Evolutionary conservation across 768 basidiomycete species (phyloP).

Genomic region (Boletus rex-veris): DNA sequence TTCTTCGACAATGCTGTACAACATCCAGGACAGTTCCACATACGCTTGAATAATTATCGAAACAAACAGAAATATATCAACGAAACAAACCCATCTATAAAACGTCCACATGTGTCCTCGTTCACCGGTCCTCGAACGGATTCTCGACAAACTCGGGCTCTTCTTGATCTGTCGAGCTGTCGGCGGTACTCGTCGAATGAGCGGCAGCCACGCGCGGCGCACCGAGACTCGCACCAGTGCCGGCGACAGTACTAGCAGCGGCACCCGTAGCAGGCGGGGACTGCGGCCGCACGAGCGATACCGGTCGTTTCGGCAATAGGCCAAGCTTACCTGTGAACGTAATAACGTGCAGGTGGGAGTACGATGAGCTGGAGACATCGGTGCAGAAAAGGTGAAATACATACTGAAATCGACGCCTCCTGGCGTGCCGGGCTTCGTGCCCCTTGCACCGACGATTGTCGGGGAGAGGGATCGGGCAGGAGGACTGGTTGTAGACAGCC

Average conservation of each 20-base stretch:
- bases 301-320: constrained; percentile 70
- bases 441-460: neutral
- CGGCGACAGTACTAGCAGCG: neutral
- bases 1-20: too few relatives aligned
- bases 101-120: neutral
- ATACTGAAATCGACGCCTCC: constrained; percentile 33
- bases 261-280: constrained; percentile 24
- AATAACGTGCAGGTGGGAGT: neutral
- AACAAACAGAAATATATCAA: too few relatives aligned
- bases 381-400: constrained; percentile 1
- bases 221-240: neutral
- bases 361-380: neutral
- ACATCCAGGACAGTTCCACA: too few relatives aligned
- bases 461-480: constrained; percentile 12
- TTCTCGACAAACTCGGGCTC: constrained; percentile 74
- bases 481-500: neutral
- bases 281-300: constrained; percentile 45
- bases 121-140: constrained; percentile 59
- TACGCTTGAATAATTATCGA: too few relatives aligned
- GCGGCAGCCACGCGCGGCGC: constrained; percentile 7
- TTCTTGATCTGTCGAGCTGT: constrained; percentile 38
- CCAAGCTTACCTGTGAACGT: constrained; percentile 55
- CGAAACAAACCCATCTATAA: too few relatives aligned
- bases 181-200: constrained; percentile 17
- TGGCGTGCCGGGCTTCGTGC: constrained; percentile 15